Conservation (phyloP, 352 stramenopile genomes). For the Discostella stelligera region DNA sequence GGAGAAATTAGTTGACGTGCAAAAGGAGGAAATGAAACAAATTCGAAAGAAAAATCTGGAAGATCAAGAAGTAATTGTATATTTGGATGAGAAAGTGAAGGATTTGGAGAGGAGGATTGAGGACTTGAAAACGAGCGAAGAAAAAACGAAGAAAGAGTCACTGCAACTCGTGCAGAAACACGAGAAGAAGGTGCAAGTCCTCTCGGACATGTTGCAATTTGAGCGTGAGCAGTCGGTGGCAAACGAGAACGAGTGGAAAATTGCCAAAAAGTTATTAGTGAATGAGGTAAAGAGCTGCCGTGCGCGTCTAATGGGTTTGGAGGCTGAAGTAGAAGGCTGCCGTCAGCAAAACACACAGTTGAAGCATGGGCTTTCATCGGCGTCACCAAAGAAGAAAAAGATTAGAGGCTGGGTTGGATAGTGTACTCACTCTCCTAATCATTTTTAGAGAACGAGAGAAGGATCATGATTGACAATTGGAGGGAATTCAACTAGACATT, state of each 20-base stretch:
- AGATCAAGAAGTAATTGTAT: conserved; percentile 82
- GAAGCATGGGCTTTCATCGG: conserved; percentile 41
- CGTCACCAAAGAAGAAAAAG: conserved; percentile 19
- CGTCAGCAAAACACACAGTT: conserved; percentile 70
- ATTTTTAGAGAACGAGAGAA: background rate
- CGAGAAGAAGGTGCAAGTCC: conserved; percentile 67
- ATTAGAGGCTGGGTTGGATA: background rate
- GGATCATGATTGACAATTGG: background rate
- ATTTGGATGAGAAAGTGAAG: conserved; percentile 76
- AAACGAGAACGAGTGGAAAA: conserved; percentile 81
- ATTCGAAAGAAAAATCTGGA: conserved; percentile 67
- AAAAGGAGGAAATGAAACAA: conserved; percentile 64
- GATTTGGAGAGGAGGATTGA: conserved; percentile 48
- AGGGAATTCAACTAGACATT: conserved; percentile 4
- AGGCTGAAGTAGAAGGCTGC: conserved; percentile 76
- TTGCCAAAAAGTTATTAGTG: conserved; percentile 81
- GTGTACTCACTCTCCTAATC: background rate
- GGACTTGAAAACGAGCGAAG: conserved; percentile 51
- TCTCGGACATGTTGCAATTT: conserved; percentile 84
- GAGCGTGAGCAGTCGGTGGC: conserved; percentile 77
- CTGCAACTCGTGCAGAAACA: conserved; percentile 41
- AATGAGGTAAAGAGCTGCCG: conserved; percentile 84
- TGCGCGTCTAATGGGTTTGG: conserved; percentile 68
- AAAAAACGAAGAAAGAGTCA: conserved; percentile 31
- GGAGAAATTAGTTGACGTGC: conserved; percentile 52